Percentiles rank a stretch among this genome's conserved stretches.
Conservation (phyloP, 768 basidiomycete genomes). For the Lentinus brumalis region DNA sequence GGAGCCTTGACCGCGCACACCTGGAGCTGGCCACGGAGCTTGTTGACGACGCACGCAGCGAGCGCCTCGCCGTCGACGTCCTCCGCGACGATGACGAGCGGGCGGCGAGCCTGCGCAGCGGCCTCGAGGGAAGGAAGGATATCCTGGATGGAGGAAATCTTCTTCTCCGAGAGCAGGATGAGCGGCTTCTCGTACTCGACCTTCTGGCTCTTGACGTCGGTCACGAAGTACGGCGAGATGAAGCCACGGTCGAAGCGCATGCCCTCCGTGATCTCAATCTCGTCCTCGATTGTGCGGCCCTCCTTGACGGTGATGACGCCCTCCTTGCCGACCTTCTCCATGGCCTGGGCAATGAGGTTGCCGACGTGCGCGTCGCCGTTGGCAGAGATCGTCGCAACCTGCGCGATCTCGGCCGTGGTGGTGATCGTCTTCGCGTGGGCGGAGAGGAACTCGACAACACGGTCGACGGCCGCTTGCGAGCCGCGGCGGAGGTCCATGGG, state of each 20-base stretch:
- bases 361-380: constrained; percentile 88
- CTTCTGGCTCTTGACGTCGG: constrained; percentile 95
- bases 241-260: constrained; percentile 99
- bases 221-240: constrained; percentile 98
- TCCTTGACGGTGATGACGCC: constrained; percentile 99
- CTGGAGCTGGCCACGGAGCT: constrained; percentile 95
- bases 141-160: constrained; percentile 93
- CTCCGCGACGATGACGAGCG: constrained; percentile 95
- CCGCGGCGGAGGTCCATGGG: constrained; percentile 99
- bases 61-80: constrained; percentile 98
- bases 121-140: constrained; percentile 90
- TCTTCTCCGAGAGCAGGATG: constrained; percentile 95
- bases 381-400: constrained; percentile 94
- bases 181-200: constrained; percentile 97
- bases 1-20: constrained; percentile 96
- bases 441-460: constrained; percentile 89
- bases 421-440: constrained; percentile 91
- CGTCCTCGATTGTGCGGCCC: constrained; percentile 96
- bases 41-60: constrained; percentile 98
- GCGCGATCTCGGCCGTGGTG: constrained; percentile 96
- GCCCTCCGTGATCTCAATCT: constrained; percentile 99
- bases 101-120: constrained; percentile 81
- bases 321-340: constrained; percentile 99
- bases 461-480: constrained; percentile 92
- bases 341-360: constrained; percentile 94